Conservation (phyloP, 192 early-diverging fungal species). For the Mortierella hygrophila region DNA sequence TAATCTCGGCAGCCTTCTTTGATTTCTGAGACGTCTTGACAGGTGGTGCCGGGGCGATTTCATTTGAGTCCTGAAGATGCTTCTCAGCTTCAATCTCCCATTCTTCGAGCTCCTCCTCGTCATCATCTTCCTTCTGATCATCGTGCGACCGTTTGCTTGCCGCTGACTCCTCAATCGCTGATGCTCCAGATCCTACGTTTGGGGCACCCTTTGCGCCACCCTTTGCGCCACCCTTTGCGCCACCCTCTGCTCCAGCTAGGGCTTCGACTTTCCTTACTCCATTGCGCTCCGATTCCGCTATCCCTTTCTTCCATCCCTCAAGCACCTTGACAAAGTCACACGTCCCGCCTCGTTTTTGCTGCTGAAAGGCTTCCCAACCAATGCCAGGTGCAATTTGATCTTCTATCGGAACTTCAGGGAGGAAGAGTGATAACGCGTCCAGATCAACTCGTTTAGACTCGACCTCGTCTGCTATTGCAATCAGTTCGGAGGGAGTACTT, state of each 20-base stretch:
- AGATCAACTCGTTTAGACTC: conserved; percentile 33
- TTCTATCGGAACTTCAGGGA: conserved; percentile 36
- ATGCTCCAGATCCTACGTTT: background rate
- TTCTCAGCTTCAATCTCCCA: conserved; percentile 57
- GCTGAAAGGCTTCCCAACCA: conserved; percentile 28
- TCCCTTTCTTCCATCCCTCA: background rate
- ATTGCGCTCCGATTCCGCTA: background rate
- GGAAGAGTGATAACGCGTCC: conserved; percentile 5
- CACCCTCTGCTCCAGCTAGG: background rate
- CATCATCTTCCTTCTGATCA: conserved; percentile 1
- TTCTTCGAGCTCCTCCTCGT: conserved; percentile 47
- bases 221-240: background rate
- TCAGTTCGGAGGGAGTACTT: conserved; percentile 43
- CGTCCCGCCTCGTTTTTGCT: background rate
- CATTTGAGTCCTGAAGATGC: conserved; percentile 43
- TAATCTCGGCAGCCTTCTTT: conserved; percentile 16
- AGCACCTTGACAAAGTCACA: background rate
- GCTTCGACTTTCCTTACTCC: background rate
- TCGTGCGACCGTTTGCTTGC: background rate
- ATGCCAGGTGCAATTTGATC: conserved; percentile 30
- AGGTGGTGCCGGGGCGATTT: conserved; percentile 34
- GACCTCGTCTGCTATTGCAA: conserved; percentile 38
- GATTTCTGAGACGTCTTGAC: conserved; percentile 8
- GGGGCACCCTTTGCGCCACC: background rate
- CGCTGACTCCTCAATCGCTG: background rate